Percentiles rank a stretch among this genome's conserved stretches.
Conservation (phyloP, 176 grass and related monocot genomes). For the Luzula sylvatica region DNA sequence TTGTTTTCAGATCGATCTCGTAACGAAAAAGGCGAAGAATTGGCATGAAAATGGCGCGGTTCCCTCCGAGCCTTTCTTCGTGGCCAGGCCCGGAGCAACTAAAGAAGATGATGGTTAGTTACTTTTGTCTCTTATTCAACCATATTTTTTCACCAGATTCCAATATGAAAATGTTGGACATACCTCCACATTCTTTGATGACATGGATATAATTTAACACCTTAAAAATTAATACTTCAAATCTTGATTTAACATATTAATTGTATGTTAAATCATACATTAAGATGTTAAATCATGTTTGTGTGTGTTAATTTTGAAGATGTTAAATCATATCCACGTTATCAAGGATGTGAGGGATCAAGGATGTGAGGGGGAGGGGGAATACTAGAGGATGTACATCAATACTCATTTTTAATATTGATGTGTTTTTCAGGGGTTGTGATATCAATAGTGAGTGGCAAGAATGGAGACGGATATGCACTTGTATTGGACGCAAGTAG, state of each 20-base stretch:
- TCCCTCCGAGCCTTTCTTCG: conserved; percentile 91
- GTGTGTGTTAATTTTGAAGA: too few species aligned
- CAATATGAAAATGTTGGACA: neutral
- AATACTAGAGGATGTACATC: too few species aligned
- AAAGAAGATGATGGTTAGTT: conserved; percentile 88
- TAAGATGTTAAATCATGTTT: too few species aligned
- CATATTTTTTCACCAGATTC: neutral
- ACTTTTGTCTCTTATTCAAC: neutral
- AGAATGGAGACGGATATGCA: conserved; percentile 68
- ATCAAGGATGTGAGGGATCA: too few species aligned
- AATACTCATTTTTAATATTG: too few species aligned
- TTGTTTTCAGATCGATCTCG: conserved; percentile 52
- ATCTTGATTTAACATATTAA: too few species aligned
- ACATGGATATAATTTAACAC: too few species aligned
- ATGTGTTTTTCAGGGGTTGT: conserved; percentile 74
- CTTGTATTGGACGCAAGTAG: conserved; percentile 67
- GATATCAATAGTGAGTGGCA: conserved; percentile 86
- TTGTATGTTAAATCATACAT: too few species aligned
- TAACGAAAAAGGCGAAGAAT: conserved; percentile 68
- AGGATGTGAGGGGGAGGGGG: too few species aligned
- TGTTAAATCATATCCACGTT: too few species aligned
- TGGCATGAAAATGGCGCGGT: conserved; percentile 89
- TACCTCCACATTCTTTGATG: too few species aligned
- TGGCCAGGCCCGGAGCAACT: conserved; percentile 59
- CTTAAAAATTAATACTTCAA: too few species aligned